Evolutionary conservation across 78 protist species (phyloP).

Genomic region (Monocercomonoides exilis): DNA sequence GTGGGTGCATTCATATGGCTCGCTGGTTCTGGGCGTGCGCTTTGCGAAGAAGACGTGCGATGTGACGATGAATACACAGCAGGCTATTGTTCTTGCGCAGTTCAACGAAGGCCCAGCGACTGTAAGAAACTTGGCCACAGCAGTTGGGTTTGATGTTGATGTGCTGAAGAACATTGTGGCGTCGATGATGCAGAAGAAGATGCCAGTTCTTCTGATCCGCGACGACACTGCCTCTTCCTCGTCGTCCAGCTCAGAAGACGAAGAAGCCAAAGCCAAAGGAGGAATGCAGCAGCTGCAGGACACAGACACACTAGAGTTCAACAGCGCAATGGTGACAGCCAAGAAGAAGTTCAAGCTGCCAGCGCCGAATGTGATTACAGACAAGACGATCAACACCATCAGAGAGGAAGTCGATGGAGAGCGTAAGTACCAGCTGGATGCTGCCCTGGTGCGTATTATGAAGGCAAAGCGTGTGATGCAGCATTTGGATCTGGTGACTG

Average conservation of each 20-base stretch:
- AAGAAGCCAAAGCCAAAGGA: not conserved
- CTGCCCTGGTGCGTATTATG: conserved; percentile 24
- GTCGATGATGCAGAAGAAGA: not conserved
- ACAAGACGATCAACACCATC: not conserved
- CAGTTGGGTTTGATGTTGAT: not conserved
- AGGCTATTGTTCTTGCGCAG: not conserved
- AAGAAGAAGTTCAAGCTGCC: not conserved
- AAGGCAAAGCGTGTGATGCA: not conserved
- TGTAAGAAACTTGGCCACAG: not conserved
- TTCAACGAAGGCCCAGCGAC: not conserved
- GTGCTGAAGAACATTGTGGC: not conserved
- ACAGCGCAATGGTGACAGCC: not conserved
- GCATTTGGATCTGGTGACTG: not conserved
- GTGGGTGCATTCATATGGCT: not conserved
- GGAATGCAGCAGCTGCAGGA: not conserved
- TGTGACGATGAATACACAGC: not conserved
- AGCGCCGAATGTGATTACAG: not conserved
- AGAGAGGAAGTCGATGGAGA: not conserved
- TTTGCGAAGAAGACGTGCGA: not conserved
- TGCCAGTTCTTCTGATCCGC: not conserved
- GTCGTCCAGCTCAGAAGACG: too few species aligned
- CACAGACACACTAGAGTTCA: not conserved
- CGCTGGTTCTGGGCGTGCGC: not conserved
- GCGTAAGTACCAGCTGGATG: not conserved
- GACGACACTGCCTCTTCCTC: not conserved